Conservation (phyloP, 2,329 filamentous ascomycete genomes). For the Zelopaecilomyces penicillatus region DNA sequence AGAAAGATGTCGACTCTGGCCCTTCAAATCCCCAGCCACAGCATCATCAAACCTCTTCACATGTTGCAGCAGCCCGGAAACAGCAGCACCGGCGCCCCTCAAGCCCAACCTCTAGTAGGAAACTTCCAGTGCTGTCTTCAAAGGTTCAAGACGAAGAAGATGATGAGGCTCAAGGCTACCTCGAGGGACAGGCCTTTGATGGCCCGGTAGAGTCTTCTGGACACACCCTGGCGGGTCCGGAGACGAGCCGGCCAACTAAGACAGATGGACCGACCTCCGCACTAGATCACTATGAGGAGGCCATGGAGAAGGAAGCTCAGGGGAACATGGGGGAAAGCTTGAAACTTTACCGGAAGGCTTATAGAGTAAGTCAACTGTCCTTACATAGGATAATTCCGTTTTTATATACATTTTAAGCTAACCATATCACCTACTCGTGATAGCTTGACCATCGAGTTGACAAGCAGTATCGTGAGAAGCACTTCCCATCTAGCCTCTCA, state of each 20-base stretch:
- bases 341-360: slow-evolving; percentile 80
- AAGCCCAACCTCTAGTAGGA: background rate
- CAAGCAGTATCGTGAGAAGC: slow-evolving; percentile 79
- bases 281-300: slow-evolving; percentile 85
- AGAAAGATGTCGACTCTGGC: slow-evolving; percentile 1
- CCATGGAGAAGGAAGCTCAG: slow-evolving; percentile 77
- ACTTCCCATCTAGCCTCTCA: slow-evolving; percentile 56
- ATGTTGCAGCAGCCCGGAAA: background rate
- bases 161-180: slow-evolving; percentile 8
- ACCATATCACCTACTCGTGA: slow-evolving; percentile 10
- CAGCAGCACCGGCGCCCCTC: background rate
- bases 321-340: slow-evolving; percentile 86
- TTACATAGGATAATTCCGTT: no score
- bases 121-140: background rate
- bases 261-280: slow-evolving; percentile 47
- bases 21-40: slow-evolving; percentile 1
- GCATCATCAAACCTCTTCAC: background rate
- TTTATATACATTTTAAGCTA: no score
- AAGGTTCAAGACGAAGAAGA: background rate
- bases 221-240: slow-evolving; percentile 11
- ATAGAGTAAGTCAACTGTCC: slow-evolving; percentile 48
- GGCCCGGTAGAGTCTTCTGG: slow-evolving; percentile 7
- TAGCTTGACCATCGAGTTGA: slow-evolving; percentile 82
- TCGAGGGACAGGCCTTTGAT: slow-evolving; percentile 12
- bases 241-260: background rate